phyloP scores from a whole-genome alignment of 257 asterid genomes.

The Cynanchum wilfordii region DNA sequence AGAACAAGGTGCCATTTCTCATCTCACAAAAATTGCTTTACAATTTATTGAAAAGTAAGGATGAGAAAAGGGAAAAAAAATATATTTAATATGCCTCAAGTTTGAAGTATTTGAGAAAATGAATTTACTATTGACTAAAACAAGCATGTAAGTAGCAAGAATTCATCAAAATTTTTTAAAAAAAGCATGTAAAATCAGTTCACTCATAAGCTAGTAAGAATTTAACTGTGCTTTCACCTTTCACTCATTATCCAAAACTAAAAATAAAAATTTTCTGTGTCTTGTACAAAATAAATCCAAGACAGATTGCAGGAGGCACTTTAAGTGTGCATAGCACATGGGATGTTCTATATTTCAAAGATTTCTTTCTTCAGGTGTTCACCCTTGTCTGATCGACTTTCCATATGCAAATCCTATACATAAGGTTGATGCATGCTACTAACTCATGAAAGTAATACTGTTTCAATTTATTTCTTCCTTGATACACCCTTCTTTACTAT shows the following conservation, averaged over 20 bases:
- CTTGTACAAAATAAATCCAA: neutral
- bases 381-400: neutral
- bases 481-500: neutral
- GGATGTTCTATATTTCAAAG: neutral
- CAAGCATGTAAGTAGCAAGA: too few species aligned
- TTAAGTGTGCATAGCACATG: neutral
- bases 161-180: too few species aligned
- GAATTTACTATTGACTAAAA: neutral
- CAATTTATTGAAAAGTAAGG: neutral
- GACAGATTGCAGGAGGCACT: neutral
- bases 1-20: neutral
- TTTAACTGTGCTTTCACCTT: neutral
- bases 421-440: neutral
- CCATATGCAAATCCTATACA: neutral
- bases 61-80: neutral
- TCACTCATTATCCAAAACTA: neutral
- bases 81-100: neutral
- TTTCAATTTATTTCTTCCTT: neutral
- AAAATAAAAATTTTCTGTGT: neutral
- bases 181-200: neutral
- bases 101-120: neutral
- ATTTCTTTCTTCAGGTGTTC: neutral
- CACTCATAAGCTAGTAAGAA: neutral
- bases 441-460: neutral
- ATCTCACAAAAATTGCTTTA: neutral